Conservation (phyloP, 176 grass and related monocot genomes). For the maize (Zea mays) region DNA sequence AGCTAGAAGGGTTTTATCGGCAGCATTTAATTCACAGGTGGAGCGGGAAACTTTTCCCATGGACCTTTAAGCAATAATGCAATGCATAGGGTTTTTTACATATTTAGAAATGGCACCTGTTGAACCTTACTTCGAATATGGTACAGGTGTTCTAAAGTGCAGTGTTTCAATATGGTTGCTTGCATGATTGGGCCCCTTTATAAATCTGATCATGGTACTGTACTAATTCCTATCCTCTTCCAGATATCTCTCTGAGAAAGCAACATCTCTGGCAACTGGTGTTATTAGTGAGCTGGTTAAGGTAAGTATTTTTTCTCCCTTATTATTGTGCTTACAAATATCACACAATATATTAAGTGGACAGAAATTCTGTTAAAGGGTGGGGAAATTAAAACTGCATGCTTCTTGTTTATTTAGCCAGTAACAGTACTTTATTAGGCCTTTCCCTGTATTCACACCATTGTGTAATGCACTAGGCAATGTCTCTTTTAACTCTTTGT, state of each 20-base stretch:
- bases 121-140: neutral
- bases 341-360: neutral
- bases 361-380: slow-evolving; percentile 1
- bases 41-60: neutral
- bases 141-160: neutral
- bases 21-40: neutral
- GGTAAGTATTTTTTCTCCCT: slow-evolving; percentile 41
- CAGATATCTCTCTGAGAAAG: slow-evolving; percentile 92
- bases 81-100: neutral
- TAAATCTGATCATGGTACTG: neutral
- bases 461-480: neutral
- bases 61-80: neutral
- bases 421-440: neutral
- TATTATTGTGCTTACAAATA: slow-evolving; percentile 17
- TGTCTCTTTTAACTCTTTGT: slow-evolving; percentile 3
- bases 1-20: neutral
- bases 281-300: slow-evolving; percentile 74
- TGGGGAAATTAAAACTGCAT: neutral
- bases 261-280: slow-evolving; percentile 61
- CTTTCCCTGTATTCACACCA: neutral
- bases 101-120: neutral
- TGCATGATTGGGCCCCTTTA: neutral
- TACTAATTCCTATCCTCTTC: slow-evolving; percentile 43
- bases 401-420: slow-evolving; percentile 17
- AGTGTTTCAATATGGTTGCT: neutral